phyloP scores from a whole-genome alignment of 352 stramenopile genomes.

The Pythium scleroteichum region DNA sequence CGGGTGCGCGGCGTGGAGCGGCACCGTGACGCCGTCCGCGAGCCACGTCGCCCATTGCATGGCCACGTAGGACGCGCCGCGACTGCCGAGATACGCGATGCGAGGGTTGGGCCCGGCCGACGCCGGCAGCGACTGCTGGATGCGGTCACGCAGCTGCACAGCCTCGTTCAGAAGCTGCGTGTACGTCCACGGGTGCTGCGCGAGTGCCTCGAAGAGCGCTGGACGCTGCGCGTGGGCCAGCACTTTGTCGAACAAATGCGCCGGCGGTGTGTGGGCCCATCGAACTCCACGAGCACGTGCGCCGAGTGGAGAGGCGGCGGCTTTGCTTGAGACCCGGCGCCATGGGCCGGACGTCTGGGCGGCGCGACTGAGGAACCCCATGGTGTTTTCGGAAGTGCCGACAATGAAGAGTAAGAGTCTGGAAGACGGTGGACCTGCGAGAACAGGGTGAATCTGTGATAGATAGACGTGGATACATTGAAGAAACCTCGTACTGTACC shows the following conservation, averaged over 20 bases:
- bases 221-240: constrained; percentile 22
- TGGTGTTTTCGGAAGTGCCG: too few relatives aligned
- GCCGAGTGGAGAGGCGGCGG: too few relatives aligned
- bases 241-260: constrained; percentile 35
- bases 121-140: constrained; percentile 16
- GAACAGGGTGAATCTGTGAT: too few relatives aligned
- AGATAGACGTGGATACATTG: too few relatives aligned
- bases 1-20: constrained; percentile 62
- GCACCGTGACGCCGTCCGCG: constrained; percentile 61
- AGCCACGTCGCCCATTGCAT: constrained; percentile 83
- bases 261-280: too few relatives aligned
- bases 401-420: too few relatives aligned
- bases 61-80: constrained; percentile 55
- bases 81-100: constrained; percentile 44
- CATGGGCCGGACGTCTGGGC: too few relatives aligned
- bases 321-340: too few relatives aligned
- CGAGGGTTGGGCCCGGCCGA: constrained; percentile 6
- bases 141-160: constrained; percentile 34
- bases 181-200: constrained; percentile 39
- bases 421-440: too few relatives aligned
- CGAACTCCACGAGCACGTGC: too few relatives aligned
- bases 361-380: too few relatives aligned
- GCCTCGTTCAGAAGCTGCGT: constrained; percentile 40
- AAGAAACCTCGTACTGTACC: too few relatives aligned
- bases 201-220: constrained; percentile 19